These are phyloP conservation scores for Peronospora farinosa DNA, from an alignment of 352 stramenopile species.

Conservation along the genomic window DNA sequence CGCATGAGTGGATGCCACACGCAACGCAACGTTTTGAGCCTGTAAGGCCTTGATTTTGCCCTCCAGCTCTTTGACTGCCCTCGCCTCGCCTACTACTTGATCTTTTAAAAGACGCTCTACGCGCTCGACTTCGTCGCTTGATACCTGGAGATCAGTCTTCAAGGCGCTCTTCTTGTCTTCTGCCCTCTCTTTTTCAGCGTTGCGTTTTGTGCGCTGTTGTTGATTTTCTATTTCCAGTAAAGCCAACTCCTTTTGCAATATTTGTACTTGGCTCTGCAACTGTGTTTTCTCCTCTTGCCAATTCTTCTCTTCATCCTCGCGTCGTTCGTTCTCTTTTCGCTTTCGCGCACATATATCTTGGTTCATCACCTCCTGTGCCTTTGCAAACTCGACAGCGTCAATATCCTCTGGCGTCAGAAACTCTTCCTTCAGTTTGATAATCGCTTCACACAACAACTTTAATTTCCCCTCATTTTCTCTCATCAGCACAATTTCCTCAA, in stretches of 20 bases:
- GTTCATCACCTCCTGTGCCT: constrained; percentile 42
- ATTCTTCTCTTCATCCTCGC: constrained; percentile 33
- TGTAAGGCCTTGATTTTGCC: constrained; percentile 67
- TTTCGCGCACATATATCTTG: constrained; percentile 28
- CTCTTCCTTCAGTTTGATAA: constrained; percentile 86
- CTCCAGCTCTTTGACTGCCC: constrained; percentile 47
- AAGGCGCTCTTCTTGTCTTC: constrained; percentile 16
- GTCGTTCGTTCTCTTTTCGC: constrained; percentile 35
- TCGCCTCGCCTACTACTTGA: constrained; percentile 40
- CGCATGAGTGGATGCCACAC: constrained; percentile 26
- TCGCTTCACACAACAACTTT: constrained; percentile 59
- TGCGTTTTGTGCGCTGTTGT: constrained; percentile 15
- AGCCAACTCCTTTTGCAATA: constrained; percentile 63
- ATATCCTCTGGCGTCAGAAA: constrained; percentile 82
- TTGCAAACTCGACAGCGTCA: constrained; percentile 62
- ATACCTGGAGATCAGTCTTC: constrained; percentile 11
- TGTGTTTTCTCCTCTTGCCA: constrained; percentile 47
- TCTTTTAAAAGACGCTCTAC: constrained; percentile 57
- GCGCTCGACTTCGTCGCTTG: constrained; percentile 46
- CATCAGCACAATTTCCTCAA: constrained; percentile 75
- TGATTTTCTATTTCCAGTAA: constrained; percentile 31
- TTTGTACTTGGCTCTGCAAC: constrained; percentile 44
- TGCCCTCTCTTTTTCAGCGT: constrained; percentile 18
- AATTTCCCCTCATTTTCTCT: constrained; percentile 70
- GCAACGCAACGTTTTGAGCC: constrained; percentile 78